Evolutionary conservation across 2,329 filamentous ascomycete species (phyloP).

Genomic region (Stagonosporopsis rhizophila): DNA sequence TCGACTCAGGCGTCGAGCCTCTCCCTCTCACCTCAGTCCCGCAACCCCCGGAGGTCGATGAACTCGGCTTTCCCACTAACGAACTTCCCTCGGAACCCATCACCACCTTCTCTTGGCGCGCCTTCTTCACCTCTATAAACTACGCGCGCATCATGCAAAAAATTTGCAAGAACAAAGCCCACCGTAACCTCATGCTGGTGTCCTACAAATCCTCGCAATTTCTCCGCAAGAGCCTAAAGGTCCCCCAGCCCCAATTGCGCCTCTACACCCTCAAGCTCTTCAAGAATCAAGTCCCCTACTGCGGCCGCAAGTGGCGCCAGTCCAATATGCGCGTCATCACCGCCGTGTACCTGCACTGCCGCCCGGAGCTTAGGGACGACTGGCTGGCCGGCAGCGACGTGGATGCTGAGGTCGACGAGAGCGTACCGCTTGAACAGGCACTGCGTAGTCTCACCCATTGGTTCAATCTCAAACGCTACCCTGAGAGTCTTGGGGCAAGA

Average conservation of each 20-base stretch:
- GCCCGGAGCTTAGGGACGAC: constrained; percentile 91
- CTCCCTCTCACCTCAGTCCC: constrained; percentile 34
- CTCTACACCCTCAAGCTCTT: constrained; percentile 97
- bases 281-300: constrained; percentile 98
- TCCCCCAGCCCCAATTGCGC: constrained; percentile 84
- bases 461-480: constrained; percentile 86
- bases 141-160: constrained; percentile 97
- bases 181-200: constrained; percentile 90
- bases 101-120: constrained; percentile 88
- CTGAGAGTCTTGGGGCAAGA: constrained; percentile 71
- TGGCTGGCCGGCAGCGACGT: constrained; percentile 92
- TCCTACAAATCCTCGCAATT: constrained; percentile 95
- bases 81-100: constrained; percentile 77
- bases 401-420: constrained; percentile 92
- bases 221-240: constrained; percentile 87
- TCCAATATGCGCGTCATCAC: constrained; percentile 99
- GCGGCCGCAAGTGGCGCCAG: constrained; percentile 96
- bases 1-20: constrained; percentile 35
- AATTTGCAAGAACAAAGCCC: constrained; percentile 93
- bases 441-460: constrained; percentile 90
- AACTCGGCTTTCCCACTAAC: constrained; percentile 80
- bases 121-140: constrained; percentile 95
- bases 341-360: constrained; percentile 91
- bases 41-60: constrained; percentile 71
- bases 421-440: constrained; percentile 89